phyloP scores from a whole-genome alignment of 441 rosid genomes.

The Omphalea diandra region DNA sequence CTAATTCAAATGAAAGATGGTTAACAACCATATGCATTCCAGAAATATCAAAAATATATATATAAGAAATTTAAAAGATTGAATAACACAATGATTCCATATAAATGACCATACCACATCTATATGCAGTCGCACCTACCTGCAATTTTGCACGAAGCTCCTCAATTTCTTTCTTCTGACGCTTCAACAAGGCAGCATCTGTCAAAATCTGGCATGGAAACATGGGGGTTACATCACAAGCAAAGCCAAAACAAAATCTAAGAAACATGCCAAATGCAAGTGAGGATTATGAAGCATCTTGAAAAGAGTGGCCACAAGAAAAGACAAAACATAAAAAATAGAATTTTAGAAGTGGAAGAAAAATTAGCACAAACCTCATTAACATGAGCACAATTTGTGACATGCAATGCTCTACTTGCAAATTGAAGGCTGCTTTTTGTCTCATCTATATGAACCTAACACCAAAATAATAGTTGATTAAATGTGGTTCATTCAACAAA shows the following conservation, averaged over 20 bases:
- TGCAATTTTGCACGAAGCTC: slow-evolving; percentile 91
- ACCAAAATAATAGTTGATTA: slow-evolving; percentile 27
- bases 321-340: slow-evolving; percentile 8
- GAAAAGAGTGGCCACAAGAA: background rate
- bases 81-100: background rate
- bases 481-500: background rate
- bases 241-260: background rate
- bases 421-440: slow-evolving; percentile 96
- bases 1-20: slow-evolving; percentile 30
- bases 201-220: slow-evolving; percentile 64
- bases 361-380: slow-evolving; percentile 68
- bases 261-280: background rate
- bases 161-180: slow-evolving; percentile 98
- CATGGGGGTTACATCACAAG: slow-evolving; percentile 19
- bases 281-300: slow-evolving; percentile 12
- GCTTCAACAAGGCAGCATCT: slow-evolving; percentile 95
- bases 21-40: background rate
- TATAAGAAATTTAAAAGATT: slow-evolving; percentile 6
- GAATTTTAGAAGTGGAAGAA: slow-evolving; percentile 7
- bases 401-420: slow-evolving; percentile 93
- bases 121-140: slow-evolving; percentile 35
- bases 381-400: slow-evolving; percentile 92
- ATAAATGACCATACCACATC: background rate
- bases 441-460: slow-evolving; percentile 90
- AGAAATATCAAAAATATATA: slow-evolving; percentile 8